Evolutionary conservation across 2,329 filamentous ascomycete species (phyloP).

Genomic region (Blastomyces parvus): DNA sequence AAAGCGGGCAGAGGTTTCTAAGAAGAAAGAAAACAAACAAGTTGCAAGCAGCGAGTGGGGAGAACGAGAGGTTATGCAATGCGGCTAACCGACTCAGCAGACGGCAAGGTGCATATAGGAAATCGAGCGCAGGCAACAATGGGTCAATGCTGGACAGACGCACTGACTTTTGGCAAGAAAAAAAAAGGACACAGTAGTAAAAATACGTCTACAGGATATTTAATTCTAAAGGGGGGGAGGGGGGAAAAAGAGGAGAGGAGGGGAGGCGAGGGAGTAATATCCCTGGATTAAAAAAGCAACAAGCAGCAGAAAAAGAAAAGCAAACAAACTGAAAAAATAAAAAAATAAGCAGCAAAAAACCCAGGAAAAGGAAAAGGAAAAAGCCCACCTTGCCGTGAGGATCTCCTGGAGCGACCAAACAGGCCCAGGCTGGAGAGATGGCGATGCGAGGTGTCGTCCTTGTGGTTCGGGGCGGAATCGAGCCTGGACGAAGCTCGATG

Average conservation of each 20-base stretch:
- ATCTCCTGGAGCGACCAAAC: constrained; percentile 31
- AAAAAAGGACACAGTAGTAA: neutral
- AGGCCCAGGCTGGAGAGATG: constrained; percentile 27
- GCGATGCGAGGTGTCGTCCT: constrained; percentile 27
- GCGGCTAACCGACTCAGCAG: neutral
- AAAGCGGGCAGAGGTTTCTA: neutral
- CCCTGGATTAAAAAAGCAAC: neutral
- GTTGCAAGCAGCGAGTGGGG: neutral
- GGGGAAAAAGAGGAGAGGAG: neutral
- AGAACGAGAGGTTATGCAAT: constrained; percentile 1
- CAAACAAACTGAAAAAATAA: neutral
- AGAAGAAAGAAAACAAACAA: neutral
- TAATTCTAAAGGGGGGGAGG: neutral
- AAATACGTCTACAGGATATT: neutral
- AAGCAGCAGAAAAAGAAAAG: neutral
- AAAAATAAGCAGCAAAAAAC: neutral
- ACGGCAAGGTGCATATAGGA: neutral
- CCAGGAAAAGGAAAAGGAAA: neutral
- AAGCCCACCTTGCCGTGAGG: constrained; percentile 24
- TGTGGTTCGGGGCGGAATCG: constrained; percentile 31
- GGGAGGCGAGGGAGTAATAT: neutral
- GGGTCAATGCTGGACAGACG: neutral
- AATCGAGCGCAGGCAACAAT: neutral
- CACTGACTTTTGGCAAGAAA: neutral
- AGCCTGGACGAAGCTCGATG: constrained; percentile 32